phyloP scores from a whole-genome alignment of 805 yeast species.

The Spathaspora gorwiae region DNA sequence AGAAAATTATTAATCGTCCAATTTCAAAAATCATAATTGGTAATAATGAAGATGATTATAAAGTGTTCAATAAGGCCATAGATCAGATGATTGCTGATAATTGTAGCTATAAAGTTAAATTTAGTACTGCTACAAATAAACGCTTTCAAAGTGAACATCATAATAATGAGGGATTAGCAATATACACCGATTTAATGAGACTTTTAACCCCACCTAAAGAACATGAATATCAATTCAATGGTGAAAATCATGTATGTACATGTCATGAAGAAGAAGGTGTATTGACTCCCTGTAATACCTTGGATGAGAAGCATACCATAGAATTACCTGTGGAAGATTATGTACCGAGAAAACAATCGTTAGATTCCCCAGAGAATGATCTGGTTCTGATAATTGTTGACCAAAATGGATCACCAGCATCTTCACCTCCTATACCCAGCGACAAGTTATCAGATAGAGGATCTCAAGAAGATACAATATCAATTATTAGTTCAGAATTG shows the following conservation, averaged over 20 bases:
- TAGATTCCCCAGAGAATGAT: neutral
- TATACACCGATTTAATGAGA: conserved; percentile 1
- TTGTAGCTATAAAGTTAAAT: conserved; percentile 71
- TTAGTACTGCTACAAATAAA: conserved; percentile 49
- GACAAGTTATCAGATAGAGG: neutral
- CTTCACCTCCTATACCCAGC: no score
- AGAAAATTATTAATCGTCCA: conserved; percentile 52
- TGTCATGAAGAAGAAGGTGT: conserved; percentile 11
- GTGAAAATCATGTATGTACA: neutral
- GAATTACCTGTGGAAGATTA: conserved; percentile 6
- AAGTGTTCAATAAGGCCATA: conserved; percentile 66
- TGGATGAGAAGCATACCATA: conserved; percentile 8
- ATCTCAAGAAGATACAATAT: conserved; percentile 7
- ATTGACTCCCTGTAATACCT: conserved; percentile 23
- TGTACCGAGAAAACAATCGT: conserved; percentile 3
- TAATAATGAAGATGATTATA: conserved; percentile 51
- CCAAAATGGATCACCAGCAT: no score
- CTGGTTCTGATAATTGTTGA: no score
- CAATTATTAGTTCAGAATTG: conserved; percentile 24
- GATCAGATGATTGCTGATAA: conserved; percentile 69
- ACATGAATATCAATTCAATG: neutral
- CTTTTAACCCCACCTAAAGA: neutral
- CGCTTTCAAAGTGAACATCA: neutral
- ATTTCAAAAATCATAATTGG: conserved; percentile 66
- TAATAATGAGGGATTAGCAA: neutral